A percentile compares a stretch with the other conserved stretches of the same genome.
Conservation (phyloP, 257 asterid genomes). For the Capsicum baccatum region DNA sequence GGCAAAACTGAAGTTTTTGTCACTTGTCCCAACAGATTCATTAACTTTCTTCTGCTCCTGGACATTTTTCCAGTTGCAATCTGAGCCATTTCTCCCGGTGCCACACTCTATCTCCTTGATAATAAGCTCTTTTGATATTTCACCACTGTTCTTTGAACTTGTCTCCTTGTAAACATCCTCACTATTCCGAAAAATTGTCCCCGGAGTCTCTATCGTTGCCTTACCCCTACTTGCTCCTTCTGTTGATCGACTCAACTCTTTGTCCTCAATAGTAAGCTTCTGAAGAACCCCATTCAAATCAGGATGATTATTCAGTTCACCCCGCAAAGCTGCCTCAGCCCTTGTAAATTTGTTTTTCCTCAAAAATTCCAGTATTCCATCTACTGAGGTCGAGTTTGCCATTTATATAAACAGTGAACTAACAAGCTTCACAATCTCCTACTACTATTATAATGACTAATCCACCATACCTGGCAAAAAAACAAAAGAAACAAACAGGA, state of each 20-base stretch:
- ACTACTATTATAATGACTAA: conserved; percentile 39
- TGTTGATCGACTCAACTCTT: conserved; percentile 48
- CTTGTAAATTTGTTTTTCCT: conserved; percentile 72
- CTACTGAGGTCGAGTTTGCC: conserved; percentile 80
- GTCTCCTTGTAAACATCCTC: conserved; percentile 49
- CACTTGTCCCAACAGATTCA: conserved; percentile 60
- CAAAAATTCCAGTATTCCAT: conserved; percentile 75
- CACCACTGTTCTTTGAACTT: conserved; percentile 45
- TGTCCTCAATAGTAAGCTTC: conserved; percentile 64
- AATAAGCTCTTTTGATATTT: conserved; percentile 75
- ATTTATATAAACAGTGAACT: conserved; percentile 40
- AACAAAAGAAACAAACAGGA: conserved; percentile 20
- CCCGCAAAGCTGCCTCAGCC: conserved; percentile 93
- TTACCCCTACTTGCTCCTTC: conserved; percentile 60
- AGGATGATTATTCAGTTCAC: conserved; percentile 71
- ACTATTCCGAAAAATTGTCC: conserved; percentile 38
- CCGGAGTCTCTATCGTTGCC: conserved; percentile 45
- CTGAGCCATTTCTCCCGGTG: conserved; percentile 59
- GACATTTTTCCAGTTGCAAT: conserved; percentile 56
- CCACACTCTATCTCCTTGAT: conserved; percentile 90
- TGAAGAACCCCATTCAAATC: conserved; percentile 68
- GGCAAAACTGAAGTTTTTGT: conserved; percentile 62
- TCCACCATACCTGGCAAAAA: conserved; percentile 55
- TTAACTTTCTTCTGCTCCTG: conserved; percentile 55
- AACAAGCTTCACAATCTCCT: conserved; percentile 35